phyloP scores from a whole-genome alignment of 176 grass and related monocot genomes.

The Phoenix roebelenii region DNA sequence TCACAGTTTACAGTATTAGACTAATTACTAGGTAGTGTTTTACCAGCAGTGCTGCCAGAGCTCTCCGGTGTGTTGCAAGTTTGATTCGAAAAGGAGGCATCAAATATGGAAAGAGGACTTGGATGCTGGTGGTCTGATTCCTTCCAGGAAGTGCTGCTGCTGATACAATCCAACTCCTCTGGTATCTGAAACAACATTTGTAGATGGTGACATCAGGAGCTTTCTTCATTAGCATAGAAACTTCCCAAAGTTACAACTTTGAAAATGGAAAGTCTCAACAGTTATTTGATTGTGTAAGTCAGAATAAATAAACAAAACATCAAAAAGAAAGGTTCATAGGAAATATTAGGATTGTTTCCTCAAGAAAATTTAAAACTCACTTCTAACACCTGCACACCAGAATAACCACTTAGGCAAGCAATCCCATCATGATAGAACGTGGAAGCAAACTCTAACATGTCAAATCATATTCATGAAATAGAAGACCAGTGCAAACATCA shows the following conservation, averaged over 20 bases:
- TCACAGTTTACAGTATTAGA: neutral
- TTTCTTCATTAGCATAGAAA: neutral
- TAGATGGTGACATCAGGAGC: slow-evolving; percentile 14
- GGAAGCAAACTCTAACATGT: no score
- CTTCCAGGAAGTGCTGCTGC: slow-evolving; percentile 24
- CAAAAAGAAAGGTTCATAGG: no score
- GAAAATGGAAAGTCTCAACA: neutral
- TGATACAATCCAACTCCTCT: slow-evolving; percentile 42
- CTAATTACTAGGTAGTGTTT: neutral
- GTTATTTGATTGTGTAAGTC: no score
- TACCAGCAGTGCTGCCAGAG: slow-evolving; percentile 48
- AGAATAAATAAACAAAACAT: no score
- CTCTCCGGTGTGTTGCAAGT: slow-evolving; percentile 48
- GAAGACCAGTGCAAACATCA: no score
- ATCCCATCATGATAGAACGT: no score
- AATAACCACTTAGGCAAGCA: no score
- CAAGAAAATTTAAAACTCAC: no score
- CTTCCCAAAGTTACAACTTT: no score
- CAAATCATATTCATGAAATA: no score
- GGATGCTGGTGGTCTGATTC: slow-evolving; percentile 33
- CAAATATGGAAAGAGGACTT: slow-evolving; percentile 63
- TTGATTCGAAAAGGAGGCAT: slow-evolving; percentile 38
- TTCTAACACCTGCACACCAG: no score
- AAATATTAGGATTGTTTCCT: no score
- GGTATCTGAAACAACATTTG: slow-evolving; percentile 24